Conservation (phyloP, 73 alveolate genomes). For the Tetrahymena elliotti region DNA sequence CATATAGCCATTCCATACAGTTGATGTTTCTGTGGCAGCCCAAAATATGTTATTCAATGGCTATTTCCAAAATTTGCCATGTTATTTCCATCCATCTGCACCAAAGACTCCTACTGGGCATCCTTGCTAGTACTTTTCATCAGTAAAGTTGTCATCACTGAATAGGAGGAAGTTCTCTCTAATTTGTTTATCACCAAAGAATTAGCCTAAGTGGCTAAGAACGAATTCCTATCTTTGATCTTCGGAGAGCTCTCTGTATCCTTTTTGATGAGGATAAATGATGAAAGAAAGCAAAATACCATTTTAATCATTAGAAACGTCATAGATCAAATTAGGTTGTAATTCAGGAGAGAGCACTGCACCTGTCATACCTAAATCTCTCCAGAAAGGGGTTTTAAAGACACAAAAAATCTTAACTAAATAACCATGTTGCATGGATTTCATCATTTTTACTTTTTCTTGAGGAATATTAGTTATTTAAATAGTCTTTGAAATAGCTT, state of each 20-base stretch:
- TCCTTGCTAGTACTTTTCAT: neutral
- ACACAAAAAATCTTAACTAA: neutral
- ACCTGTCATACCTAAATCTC: neutral
- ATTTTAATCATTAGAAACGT: neutral
- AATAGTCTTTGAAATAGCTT: neutral
- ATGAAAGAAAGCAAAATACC: neutral
- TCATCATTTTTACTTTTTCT: neutral
- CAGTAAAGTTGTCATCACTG: neutral
- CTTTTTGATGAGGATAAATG: neutral
- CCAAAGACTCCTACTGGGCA: neutral
- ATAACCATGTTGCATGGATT: neutral
- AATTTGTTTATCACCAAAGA: neutral
- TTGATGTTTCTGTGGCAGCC: constrained; percentile 2
- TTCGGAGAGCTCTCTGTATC: neutral
- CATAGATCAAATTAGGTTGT: neutral
- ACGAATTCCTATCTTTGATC: neutral
- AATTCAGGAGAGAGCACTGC: neutral
- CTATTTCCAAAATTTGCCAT: neutral
- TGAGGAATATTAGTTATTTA: neutral
- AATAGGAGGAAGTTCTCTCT: neutral
- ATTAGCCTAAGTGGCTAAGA: neutral
- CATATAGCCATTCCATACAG: constrained; percentile 1
- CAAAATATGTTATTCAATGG: neutral
- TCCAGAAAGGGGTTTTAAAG: neutral
- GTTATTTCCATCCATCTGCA: neutral